Conservation (phyloP, 108 stramenopile genomes). For the Stephanodiscus minutulus region DNA sequence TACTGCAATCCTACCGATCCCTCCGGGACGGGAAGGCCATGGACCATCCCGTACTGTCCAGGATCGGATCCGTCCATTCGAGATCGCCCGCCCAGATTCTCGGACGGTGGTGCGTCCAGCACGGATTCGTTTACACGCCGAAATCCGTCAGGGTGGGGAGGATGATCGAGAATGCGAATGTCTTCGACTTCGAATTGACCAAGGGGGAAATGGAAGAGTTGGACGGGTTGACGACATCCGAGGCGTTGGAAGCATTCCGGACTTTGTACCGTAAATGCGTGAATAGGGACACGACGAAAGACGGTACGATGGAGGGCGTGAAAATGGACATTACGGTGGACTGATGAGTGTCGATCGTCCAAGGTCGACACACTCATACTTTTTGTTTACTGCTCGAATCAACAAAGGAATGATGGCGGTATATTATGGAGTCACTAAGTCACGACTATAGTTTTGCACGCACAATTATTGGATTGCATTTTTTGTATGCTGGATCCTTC, state of each 20-base stretch:
- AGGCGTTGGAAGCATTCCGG: constrained; percentile 63
- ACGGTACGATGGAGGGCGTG: constrained; percentile 89
- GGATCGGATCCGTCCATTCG: constrained; percentile 59
- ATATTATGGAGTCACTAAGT: neutral
- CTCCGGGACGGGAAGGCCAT: constrained; percentile 87
- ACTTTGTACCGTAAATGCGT: constrained; percentile 85
- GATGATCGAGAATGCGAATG: constrained; percentile 89
- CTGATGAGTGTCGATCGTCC: constrained; percentile 28
- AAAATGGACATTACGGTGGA: constrained; percentile 87
- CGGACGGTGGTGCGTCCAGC: constrained; percentile 93
- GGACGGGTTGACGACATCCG: constrained; percentile 78
- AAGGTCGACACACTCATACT: neutral
- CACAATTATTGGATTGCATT: constrained; percentile 10
- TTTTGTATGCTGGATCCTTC: constrained; percentile 9
- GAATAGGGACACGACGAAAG: constrained; percentile 89
- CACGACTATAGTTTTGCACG: constrained; percentile 4
- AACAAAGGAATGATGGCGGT: neutral
- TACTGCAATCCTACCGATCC: constrained; percentile 87
- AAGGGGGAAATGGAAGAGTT: constrained; percentile 68
- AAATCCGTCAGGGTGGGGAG: constrained; percentile 84
- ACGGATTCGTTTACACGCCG: constrained; percentile 87
- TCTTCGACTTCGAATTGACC: constrained; percentile 86
- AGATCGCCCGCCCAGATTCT: constrained; percentile 86
- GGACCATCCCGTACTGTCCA: constrained; percentile 62
- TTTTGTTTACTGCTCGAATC: neutral